Evolutionary conservation across 2,329 filamentous ascomycete species (phyloP).

Genomic region (Penicillium glabrum): DNA sequence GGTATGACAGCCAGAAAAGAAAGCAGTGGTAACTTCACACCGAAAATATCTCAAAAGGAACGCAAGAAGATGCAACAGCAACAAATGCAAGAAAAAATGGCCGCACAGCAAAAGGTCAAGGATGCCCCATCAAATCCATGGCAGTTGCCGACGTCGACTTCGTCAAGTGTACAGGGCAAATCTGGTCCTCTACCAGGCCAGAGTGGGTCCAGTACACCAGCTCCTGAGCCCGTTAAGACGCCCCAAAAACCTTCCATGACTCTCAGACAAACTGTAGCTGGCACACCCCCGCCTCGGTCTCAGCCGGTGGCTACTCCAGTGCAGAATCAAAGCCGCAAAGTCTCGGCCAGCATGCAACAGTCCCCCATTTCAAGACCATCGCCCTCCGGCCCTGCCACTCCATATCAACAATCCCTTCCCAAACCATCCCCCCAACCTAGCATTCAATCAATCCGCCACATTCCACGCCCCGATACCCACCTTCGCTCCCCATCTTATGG

Average conservation of each 20-base stretch:
- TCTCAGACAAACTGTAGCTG: conserved; percentile 61
- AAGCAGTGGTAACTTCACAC: conserved; percentile 39
- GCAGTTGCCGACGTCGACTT: conserved; percentile 52
- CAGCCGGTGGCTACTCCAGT: conserved; percentile 40
- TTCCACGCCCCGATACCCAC: conserved; percentile 38
- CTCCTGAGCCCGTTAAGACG: conserved; percentile 24
- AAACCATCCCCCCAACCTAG: conserved; percentile 28
- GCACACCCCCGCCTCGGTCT: conserved; percentile 34
- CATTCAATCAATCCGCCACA: conserved; percentile 52
- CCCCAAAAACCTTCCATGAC: conserved; percentile 53
- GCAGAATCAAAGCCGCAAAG: conserved; percentile 47
- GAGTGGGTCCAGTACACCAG: conserved; percentile 9
- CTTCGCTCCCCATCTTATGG: conserved; percentile 56
- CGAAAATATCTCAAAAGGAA: conserved; percentile 86
- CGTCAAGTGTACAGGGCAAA: conserved; percentile 14
- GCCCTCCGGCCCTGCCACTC: conserved; percentile 30
- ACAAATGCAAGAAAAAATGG: conserved; percentile 50
- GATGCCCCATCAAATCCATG: conserved; percentile 56
- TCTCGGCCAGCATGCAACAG: conserved; percentile 17
- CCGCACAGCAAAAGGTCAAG: conserved; percentile 35
- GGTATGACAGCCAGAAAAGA: conserved; percentile 50
- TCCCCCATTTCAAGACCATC: conserved; percentile 16
- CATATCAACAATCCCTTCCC: conserved; percentile 21
- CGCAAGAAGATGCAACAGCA: conserved; percentile 78
- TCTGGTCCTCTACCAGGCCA: conserved; percentile 41